Conservation (phyloP, 768 basidiomycete species). For the Lepiota brunneoincarnata region DNA sequence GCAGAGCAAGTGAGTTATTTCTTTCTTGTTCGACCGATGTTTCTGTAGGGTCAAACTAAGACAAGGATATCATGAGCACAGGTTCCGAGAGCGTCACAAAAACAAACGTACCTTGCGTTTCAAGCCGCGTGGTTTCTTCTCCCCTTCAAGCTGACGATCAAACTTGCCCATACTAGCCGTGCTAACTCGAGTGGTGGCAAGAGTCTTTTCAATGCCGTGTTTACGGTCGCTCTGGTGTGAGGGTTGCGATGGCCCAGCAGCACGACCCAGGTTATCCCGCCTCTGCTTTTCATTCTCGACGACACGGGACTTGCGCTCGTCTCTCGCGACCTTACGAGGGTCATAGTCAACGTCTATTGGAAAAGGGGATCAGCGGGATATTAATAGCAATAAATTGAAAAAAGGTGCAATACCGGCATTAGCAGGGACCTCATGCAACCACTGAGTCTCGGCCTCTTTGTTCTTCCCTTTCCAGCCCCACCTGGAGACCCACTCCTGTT, state of each 20-base stretch:
- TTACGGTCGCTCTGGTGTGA: constrained; percentile 50
- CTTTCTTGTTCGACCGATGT: constrained; percentile 64
- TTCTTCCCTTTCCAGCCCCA: constrained; percentile 94
- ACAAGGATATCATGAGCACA: not conserved
- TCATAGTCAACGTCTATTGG: constrained; percentile 72
- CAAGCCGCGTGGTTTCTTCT: constrained; percentile 81
- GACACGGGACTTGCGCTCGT: constrained; percentile 77
- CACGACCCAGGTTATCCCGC: constrained; percentile 66
- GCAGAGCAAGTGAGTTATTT: constrained; percentile 67
- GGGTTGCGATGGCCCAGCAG: constrained; percentile 29
- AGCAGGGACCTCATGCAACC: constrained; percentile 87
- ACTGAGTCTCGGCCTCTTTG: constrained; percentile 80
- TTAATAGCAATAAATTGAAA: not conserved
- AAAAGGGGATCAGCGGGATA: not conserved
- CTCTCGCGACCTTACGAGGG: constrained; percentile 70
- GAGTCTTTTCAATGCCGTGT: constrained; percentile 68
- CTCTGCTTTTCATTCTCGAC: constrained; percentile 85
- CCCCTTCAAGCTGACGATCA: constrained; percentile 86
- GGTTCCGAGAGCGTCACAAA: not conserved
- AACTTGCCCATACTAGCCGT: constrained; percentile 97
- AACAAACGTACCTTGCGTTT: constrained; percentile 81
- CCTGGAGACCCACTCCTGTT: constrained; percentile 85
- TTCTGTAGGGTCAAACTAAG: constrained; percentile 84
- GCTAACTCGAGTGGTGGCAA: constrained; percentile 74
- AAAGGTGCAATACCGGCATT: constrained; percentile 65